Percentiles rank a stretch among this genome's conserved stretches.
Evolutionary conservation across 2,329 filamentous ascomycete genomes (phyloP).

Genomic region (Xylariaceae sp.): DNA sequence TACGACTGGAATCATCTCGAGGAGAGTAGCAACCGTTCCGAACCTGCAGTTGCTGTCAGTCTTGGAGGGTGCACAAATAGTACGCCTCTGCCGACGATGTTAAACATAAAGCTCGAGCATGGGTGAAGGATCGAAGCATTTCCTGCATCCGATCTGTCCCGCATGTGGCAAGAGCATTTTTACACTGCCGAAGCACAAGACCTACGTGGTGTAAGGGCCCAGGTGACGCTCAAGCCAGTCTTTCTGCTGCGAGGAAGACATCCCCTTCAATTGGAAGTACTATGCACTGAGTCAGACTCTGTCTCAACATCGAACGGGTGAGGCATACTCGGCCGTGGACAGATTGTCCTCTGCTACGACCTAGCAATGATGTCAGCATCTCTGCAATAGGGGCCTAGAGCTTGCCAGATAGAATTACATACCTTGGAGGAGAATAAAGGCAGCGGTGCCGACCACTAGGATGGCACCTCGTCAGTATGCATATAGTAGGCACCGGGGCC

Average conservation of each 20-base stretch:
- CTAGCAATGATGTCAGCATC: slow-evolving; percentile 23
- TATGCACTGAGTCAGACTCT: slow-evolving; percentile 45
- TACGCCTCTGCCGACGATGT: no score
- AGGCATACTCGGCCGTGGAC: slow-evolving; percentile 47
- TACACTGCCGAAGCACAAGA: no score
- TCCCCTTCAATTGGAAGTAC: slow-evolving; percentile 89
- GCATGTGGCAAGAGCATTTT: no score
- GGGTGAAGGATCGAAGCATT: no score
- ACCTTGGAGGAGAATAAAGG: slow-evolving; percentile 75
- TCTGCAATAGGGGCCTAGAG: no score
- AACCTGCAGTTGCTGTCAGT: slow-evolving; percentile 54
- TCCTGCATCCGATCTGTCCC: no score
- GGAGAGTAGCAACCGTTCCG: slow-evolving; percentile 62
- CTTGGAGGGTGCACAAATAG: no score
- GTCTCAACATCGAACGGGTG: slow-evolving; percentile 3
- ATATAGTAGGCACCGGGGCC: not conserved
- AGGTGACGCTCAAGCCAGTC: slow-evolving; percentile 63
- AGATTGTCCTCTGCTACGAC: slow-evolving; percentile 37
- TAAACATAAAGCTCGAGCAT: no score
- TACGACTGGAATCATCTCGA: slow-evolving; percentile 77
- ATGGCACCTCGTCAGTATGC: not conserved
- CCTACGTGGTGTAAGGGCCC: slow-evolving; percentile 75
- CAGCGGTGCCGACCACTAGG: slow-evolving; percentile 65
- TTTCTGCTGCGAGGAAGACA: slow-evolving; percentile 57
- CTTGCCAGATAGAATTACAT: no score